Evolutionary conservation across 2,329 filamentous ascomycete species (phyloP).

Genomic region (Cladosporium phlei): DNA sequence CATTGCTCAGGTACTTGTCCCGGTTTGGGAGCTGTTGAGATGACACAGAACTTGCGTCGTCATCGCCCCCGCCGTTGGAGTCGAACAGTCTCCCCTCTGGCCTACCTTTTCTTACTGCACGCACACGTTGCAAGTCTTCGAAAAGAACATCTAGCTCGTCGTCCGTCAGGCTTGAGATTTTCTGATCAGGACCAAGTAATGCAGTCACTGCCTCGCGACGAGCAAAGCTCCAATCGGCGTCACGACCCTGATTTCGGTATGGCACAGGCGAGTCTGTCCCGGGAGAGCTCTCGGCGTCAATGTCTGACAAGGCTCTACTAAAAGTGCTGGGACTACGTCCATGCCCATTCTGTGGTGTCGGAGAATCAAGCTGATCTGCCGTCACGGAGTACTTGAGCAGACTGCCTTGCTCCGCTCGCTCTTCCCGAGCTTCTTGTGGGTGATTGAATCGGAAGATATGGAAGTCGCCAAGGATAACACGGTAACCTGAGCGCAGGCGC

Average conservation of each 20-base stretch:
- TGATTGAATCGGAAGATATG: constrained; percentile 99
- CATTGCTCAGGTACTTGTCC: constrained; percentile 93
- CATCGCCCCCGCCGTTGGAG: constrained; percentile 54
- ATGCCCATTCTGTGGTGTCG: constrained; percentile 61
- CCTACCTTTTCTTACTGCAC: constrained; percentile 73
- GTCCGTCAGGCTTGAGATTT: constrained; percentile 82
- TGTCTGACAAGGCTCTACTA: constrained; percentile 74
- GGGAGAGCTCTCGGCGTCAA: constrained; percentile 65
- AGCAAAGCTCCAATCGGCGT: constrained; percentile 93
- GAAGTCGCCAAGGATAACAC: constrained; percentile 94
- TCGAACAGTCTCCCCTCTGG: constrained; percentile 53
- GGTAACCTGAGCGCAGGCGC: constrained; percentile 82
- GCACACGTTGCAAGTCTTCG: constrained; percentile 84
- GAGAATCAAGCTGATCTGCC: constrained; percentile 58
- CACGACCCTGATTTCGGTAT: constrained; percentile 57
- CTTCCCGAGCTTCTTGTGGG: constrained; percentile 88
- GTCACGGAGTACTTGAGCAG: constrained; percentile 77
- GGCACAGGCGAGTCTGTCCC: constrained; percentile 76
- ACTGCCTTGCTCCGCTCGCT: constrained; percentile 71
- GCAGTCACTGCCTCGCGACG: constrained; percentile 88
- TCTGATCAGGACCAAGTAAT: constrained; percentile 84
- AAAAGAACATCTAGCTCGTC: constrained; percentile 91
- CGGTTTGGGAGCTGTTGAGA: constrained; percentile 60
- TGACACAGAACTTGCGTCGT: constrained; percentile 82
- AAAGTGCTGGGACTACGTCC: constrained; percentile 61